Conservation (phyloP, 495 filamentous ascomycete genomes). For the Terfezia claveryi region DNA sequence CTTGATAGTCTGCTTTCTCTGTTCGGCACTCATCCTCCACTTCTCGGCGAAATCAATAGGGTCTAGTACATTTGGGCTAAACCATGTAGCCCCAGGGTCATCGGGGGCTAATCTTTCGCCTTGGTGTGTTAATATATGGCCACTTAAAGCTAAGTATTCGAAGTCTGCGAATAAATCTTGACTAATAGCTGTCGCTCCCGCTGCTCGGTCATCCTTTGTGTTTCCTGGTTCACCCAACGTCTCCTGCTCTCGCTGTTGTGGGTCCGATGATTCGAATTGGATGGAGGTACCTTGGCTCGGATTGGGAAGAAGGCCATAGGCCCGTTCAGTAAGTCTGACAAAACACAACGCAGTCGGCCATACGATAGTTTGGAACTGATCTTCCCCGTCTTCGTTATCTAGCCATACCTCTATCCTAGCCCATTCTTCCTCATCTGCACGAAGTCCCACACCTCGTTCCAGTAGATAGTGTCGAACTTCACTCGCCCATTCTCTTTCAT, state of each 20-base stretch:
- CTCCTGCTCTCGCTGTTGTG: neutral
- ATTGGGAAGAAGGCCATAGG: constrained; percentile 1
- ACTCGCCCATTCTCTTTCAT: constrained; percentile 4
- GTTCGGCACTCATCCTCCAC: neutral
- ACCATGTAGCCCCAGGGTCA: neutral
- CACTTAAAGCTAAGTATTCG: neutral
- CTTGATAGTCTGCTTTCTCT: neutral
- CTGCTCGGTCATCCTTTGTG: neutral
- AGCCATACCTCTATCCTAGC: constrained; percentile 7
- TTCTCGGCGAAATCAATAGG: neutral
- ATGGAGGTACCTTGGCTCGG: neutral
- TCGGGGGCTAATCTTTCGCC: neutral
- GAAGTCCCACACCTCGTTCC: constrained; percentile 11
- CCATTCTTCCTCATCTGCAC: neutral
- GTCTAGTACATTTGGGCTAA: neutral
- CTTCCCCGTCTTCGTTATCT: constrained; percentile 8
- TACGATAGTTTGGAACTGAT: constrained; percentile 6
- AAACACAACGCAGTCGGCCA: constrained; percentile 17
- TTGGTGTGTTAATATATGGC: neutral
- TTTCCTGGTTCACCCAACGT: neutral
- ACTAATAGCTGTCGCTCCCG: neutral
- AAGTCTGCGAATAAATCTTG: neutral
- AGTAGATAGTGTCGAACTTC: constrained; percentile 7
- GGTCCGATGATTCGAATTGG: neutral
- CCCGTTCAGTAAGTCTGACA: constrained; percentile 12